A percentile compares a stretch with the other conserved stretches of the same genome.
Conservation (phyloP, 805 yeast genomes). For the Lipomyces starkeyi region DNA sequence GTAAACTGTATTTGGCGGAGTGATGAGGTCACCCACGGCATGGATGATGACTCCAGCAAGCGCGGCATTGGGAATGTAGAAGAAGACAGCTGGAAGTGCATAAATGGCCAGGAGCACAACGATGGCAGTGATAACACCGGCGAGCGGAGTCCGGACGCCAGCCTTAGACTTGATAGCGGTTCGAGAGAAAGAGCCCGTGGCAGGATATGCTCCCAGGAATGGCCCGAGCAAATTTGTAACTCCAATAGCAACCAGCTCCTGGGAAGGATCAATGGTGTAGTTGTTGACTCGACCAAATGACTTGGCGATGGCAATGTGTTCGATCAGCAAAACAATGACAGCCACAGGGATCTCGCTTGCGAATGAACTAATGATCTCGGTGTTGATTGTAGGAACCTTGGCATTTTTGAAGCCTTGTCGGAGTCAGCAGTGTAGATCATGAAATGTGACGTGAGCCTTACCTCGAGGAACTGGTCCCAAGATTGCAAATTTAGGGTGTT, state of each 20-base stretch:
- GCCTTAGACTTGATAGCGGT: background rate
- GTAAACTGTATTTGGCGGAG: background rate
- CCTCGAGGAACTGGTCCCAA: constrained; percentile 1
- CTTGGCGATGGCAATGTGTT: background rate
- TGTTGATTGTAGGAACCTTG: background rate
- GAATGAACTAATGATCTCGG: background rate
- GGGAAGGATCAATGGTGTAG: background rate
- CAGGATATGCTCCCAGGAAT: constrained; percentile 1
- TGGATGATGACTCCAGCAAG: background rate
- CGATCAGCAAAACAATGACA: background rate
- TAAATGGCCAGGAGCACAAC: background rate
- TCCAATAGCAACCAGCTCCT: background rate
- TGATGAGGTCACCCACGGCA: background rate
- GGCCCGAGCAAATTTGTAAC: background rate
- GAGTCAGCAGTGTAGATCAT: background rate
- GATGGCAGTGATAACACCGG: background rate
- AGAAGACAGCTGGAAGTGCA: background rate
- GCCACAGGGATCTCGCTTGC: background rate
- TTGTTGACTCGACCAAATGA: background rate
- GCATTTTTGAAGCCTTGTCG: background rate
- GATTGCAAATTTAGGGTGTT: background rate
- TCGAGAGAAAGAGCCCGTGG: background rate
- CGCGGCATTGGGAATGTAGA: background rate
- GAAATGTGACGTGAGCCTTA: background rate
- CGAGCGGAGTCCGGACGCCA: background rate